Evolutionary conservation across 345 rosid species (phyloP), one percentile per base, ranked within the genome.

Genomic region (Erysimum cheiranthoides): DNA sequence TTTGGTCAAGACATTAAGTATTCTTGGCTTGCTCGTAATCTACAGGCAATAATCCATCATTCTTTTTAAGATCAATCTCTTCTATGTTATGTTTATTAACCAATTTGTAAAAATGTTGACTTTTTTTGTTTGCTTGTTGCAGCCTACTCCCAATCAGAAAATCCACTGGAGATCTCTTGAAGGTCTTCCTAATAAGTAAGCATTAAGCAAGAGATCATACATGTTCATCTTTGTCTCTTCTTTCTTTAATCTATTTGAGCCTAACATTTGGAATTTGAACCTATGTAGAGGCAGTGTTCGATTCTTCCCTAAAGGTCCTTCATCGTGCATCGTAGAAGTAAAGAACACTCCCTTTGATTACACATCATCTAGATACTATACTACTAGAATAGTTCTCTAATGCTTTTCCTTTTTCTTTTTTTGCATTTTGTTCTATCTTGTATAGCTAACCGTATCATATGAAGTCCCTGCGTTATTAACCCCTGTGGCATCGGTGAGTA

Each of bases 111-210:
- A 32, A 10, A 3, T 16, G 32, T 35, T 35, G 16, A 21, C 4
- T 6, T 73, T 61, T 18, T 30, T 61, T 52, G 11, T 38, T 38
- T 18, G 8, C 36, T 50, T 62, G 34, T 63, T 79, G 81, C 89
- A 90, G 97, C 98, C 98, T 57, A 90, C 75, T 36, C 95, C 87
- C 14, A 90, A 90, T 79, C 98, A 90, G 72, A 92, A 92, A 76
- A 92, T 92, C 36, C 93, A 92, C 73, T 92, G 97, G 97, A 90
- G 97, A 81, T 92, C 97, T 40, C 77, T 92, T 69, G 97, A 92
- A 81, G 96, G 97, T 67, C 92, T 92, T 80, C 89, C 92, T 50
- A 92, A 92, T 84, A 88, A 89, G 97, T 88, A 84, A 77, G 32
- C 34, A 30, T 21, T 3, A 49, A 49, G 12, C 53, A 66, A 57